A percentile compares a stretch with the other conserved stretches of the same genome.
These are phyloP conservation scores for Fusarium torreyae DNA, from an alignment of 2,329 filamentous ascomycete genomes.

Conservation along the genomic window DNA sequence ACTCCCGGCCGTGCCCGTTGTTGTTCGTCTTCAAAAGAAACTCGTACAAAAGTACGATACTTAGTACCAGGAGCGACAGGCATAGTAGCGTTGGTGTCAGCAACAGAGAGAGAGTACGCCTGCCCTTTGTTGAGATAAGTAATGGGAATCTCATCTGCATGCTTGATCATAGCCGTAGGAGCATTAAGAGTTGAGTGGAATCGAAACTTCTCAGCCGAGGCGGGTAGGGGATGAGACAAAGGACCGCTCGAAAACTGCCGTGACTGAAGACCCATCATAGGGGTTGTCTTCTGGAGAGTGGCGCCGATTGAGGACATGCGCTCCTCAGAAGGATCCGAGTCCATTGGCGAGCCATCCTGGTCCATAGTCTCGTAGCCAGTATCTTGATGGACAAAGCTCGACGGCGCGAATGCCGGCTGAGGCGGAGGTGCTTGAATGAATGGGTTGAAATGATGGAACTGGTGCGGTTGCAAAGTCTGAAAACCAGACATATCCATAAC, in stretches of 20 bases:
- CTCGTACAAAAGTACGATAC: slow-evolving; percentile 92
- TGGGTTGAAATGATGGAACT: slow-evolving; percentile 77
- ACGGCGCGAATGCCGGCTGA: slow-evolving; percentile 78
- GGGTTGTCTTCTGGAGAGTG: slow-evolving; percentile 73
- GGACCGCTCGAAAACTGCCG: slow-evolving; percentile 63
- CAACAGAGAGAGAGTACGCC: slow-evolving; percentile 87
- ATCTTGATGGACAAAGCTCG: slow-evolving; percentile 85
- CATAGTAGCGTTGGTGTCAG: slow-evolving; percentile 79
- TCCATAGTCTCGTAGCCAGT: slow-evolving; percentile 86
- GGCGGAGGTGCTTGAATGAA: slow-evolving; percentile 75
- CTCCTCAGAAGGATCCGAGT: slow-evolving; percentile 66
- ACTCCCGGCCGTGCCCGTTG: slow-evolving; percentile 86
- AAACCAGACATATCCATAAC: slow-evolving; percentile 79
- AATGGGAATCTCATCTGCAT: slow-evolving; percentile 91
- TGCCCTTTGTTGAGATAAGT: slow-evolving; percentile 99
- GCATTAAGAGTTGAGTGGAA: slow-evolving; percentile 93
- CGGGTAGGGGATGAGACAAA: slow-evolving; percentile 64
- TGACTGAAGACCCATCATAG: slow-evolving; percentile 71
- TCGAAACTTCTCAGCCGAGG: slow-evolving; percentile 81
- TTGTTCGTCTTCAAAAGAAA: slow-evolving; percentile 97
- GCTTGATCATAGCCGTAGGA: slow-evolving; percentile 95
- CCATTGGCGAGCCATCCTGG: slow-evolving; percentile 79
- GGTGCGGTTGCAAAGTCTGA: slow-evolving; percentile 72
- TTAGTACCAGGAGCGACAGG: slow-evolving; percentile 73
- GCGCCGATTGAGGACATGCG: slow-evolving; percentile 71